Evolutionary conservation across 2,329 filamentous ascomycete genomes (phyloP), one percentile per base, ranked within the genome.

Genomic region (Akanthomyces uredinophilus): DNA sequence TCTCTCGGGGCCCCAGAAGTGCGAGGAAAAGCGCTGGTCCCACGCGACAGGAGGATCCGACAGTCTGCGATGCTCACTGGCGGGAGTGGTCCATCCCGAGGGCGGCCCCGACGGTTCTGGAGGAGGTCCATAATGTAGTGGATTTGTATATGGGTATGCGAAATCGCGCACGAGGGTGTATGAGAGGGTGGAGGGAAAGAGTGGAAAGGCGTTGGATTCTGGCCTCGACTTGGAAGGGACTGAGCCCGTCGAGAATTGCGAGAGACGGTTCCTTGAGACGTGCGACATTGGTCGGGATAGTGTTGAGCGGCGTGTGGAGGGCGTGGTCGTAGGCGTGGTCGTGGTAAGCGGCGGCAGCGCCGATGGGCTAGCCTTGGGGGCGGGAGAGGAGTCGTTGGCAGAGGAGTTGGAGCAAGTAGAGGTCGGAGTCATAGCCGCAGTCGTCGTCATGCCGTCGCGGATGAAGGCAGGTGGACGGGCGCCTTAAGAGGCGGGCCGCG

Each of bases 101-200:
- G 86, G 81, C n/a, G 87, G 85, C 59, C 81, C 78, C 57, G 86
- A 87, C 29, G 86, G 81, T 68, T 92, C 89, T 43, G 89, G 88
- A 18, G 91, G 88, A n/a, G 94, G 90, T 1, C 95, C 95, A 80
- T 96, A 96, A 79, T 98, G 95, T 75, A 97, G 82, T 49, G 91
- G 92, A 74, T 98, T 91, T 61, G 83, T 82, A 29, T 84, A 73
- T 37, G 91, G 87, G 73, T 98, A 99, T 68, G 95, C 95, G 77
- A 98, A 99, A 80, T 99, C 95, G 70, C 95, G 89, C 66, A 99
- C 93, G 50, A 91, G 81, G n/a, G 92, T 87, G 74, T 97, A 97
- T 7, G 90, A 77, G 20, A 97, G 84, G 72, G 87, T 96, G 63
- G 92, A 95, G 69, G 92, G 89, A 75, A 92, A 95, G 69, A 89